Evolutionary conservation across 176 grass and related monocot genomes (phyloP), one percentile per base, ranked within the genome.

Genomic region (Musa beccarii): DNA sequence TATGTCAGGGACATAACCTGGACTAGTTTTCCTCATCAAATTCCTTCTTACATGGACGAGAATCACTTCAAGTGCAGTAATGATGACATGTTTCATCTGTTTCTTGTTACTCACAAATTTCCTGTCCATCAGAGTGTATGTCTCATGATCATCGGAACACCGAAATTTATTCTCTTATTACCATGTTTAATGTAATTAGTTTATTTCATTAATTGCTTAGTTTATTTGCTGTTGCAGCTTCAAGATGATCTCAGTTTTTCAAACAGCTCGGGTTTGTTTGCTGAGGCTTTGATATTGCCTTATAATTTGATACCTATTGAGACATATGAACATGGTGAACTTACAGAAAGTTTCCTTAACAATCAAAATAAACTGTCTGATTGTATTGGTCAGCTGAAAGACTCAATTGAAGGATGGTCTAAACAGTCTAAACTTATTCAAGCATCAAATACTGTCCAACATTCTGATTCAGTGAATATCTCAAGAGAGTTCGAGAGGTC

Each of bases 71-170:
- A 65, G 11, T 63, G 59, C n/a, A 24, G 11, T 81, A 59, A 62
- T 66, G 29, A 22, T 76, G 79, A 55, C 68, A 59, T 70, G 25
- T 89, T 89, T 86, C 94, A 98, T 72, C 57, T 93, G 63, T 61
- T 93, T 78, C 80, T 87, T 67, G 57, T 98, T 68, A 83, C 86
- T 51, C 94, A 98, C 53, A 91, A 91, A 77, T 93, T 91, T 78
- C 90, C 94, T 73, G 24, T 54, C 70, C 85, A 69, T 68, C 83
- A 84, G 75, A 85, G 75, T 63, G 94, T 93, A 90, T 72, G 73
- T 22, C 16, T 66, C 25, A 22, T 3, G 1, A 68, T 68, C 65
- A 34, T 51, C 55, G 13, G 59, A 51, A n/a, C 11, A 26, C 57
- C 23, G 29, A 21, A 61, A 49, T 79, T 62, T 29, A 56, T 73